Conservation (phyloP, 371 early-diverging fungal species). For the Coemansia sp. region DNA sequence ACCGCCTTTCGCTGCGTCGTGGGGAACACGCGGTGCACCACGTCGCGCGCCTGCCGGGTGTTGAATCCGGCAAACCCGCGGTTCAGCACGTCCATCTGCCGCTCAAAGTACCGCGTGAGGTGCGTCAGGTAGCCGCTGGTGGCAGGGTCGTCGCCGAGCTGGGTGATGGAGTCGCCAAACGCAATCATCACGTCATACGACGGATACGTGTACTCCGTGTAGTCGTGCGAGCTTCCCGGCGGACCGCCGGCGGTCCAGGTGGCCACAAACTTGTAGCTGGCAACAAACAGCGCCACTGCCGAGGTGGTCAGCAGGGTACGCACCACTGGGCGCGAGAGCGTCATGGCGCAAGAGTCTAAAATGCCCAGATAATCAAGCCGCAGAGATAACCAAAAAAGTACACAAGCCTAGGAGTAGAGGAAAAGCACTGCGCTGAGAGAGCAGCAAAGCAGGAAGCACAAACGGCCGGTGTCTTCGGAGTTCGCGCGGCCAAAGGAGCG, state of each 20-base stretch:
- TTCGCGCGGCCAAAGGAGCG: too few relatives aligned
- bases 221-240: neutral
- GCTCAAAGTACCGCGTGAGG: constrained; percentile 54
- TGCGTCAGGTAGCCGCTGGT: constrained; percentile 62
- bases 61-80: constrained; percentile 71
- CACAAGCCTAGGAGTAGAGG: neutral
- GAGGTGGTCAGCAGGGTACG: neutral
- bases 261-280: neutral
- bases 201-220: constrained; percentile 5
- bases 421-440: neutral
- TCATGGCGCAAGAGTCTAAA: too few relatives aligned
- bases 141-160: constrained; percentile 69
- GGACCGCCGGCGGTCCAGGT: neutral
- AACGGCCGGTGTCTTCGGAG: too few relatives aligned
- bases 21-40: constrained; percentile 7
- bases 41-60: neutral
- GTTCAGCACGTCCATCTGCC: constrained; percentile 73
- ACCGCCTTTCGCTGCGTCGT: neutral
- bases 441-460: too few relatives aligned
- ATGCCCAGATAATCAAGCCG: neutral
- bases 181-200: constrained; percentile 51
- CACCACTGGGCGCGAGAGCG: neutral
- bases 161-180: constrained; percentile 74
- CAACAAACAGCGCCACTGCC: neutral
- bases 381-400: neutral